Evolutionary conservation across 208 protist genomes (phyloP).

Genomic region (Entamoeba dispar): DNA sequence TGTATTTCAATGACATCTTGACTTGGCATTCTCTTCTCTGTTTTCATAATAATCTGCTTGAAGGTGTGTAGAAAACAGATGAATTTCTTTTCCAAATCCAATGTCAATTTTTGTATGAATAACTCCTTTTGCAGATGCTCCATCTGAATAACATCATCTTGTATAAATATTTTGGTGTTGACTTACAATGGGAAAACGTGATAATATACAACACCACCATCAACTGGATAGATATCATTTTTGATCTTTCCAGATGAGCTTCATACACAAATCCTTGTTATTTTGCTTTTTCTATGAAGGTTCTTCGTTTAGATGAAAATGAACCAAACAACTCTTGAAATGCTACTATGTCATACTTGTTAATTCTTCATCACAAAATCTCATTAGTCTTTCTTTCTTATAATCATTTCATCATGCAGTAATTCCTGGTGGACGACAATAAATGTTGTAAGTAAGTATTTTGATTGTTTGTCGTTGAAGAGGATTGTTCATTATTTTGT

Average conservation of each 20-base stretch:
- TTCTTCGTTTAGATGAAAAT: not conserved
- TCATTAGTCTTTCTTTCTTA: not conserved
- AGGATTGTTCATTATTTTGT: not conserved
- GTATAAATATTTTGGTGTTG: not conserved
- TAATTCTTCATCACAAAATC: not conserved
- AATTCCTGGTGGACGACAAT: not conserved
- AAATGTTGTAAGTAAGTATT: not conserved
- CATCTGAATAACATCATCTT: not conserved
- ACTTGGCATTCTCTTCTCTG: not conserved
- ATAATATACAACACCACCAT: not conserved
- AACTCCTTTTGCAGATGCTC: not conserved
- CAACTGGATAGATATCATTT: not conserved
- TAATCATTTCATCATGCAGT: not conserved
- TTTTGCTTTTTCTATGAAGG: not conserved
- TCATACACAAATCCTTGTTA: not conserved
- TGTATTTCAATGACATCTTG: not conserved
- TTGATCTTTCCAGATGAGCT: not conserved
- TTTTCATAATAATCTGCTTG: not conserved
- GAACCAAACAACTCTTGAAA: not conserved
- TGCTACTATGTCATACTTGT: not conserved
- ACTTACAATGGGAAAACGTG: not conserved
- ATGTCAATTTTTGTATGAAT: not conserved
- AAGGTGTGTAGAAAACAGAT: not conserved
- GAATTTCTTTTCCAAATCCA: not conserved
- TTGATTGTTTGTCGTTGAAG: not conserved